Evolutionary conservation across 495 filamentous ascomycete genomes (phyloP).

Genomic region (Achaetomiella virescens): DNA sequence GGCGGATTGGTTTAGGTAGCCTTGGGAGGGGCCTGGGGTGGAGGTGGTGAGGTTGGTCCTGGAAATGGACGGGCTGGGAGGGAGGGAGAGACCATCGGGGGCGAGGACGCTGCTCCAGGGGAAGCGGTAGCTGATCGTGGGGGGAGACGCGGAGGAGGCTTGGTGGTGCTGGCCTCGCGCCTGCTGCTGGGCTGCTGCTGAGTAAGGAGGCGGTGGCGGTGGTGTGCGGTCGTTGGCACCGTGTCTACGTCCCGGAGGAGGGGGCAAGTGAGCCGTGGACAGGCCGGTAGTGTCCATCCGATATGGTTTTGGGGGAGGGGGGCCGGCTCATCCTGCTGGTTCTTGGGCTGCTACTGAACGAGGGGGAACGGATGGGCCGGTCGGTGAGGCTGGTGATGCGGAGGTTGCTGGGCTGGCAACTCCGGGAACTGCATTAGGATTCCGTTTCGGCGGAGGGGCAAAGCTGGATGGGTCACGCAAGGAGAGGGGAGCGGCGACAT

Average conservation of each 20-base stretch:
- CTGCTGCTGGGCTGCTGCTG: neutral
- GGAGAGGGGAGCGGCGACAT: slow-evolving; percentile 64
- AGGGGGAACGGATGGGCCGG: slow-evolving; percentile 4
- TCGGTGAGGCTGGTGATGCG: slow-evolving; percentile 4
- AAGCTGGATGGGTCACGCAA: slow-evolving; percentile 81
- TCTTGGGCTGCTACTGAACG: slow-evolving; percentile 33
- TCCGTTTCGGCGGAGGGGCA: slow-evolving; percentile 70
- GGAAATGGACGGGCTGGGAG: slow-evolving; percentile 17
- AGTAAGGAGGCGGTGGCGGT: slow-evolving; percentile 4
- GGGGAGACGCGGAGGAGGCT: slow-evolving; percentile 58
- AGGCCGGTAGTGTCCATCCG: slow-evolving; percentile 65
- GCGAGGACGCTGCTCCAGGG: slow-evolving; percentile 22
- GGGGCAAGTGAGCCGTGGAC: slow-evolving; percentile 60
- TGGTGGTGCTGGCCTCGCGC: slow-evolving; percentile 41
- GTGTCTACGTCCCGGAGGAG: slow-evolving; percentile 58
- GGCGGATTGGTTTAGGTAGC: slow-evolving; percentile 61
- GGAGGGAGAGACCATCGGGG: too few species aligned
- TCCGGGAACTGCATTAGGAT: slow-evolving; percentile 5
- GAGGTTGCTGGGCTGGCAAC: neutral
- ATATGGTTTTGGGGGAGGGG: slow-evolving; percentile 60
- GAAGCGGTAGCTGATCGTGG: slow-evolving; percentile 49
- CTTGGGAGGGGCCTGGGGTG: neutral
- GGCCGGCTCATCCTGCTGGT: slow-evolving; percentile 29
- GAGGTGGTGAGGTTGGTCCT: neutral
- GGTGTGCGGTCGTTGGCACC: slow-evolving; percentile 36